phyloP scores from a whole-genome alignment of 1,284 basidiomycete genomes.

The Heterobasidion annosum region DNA sequence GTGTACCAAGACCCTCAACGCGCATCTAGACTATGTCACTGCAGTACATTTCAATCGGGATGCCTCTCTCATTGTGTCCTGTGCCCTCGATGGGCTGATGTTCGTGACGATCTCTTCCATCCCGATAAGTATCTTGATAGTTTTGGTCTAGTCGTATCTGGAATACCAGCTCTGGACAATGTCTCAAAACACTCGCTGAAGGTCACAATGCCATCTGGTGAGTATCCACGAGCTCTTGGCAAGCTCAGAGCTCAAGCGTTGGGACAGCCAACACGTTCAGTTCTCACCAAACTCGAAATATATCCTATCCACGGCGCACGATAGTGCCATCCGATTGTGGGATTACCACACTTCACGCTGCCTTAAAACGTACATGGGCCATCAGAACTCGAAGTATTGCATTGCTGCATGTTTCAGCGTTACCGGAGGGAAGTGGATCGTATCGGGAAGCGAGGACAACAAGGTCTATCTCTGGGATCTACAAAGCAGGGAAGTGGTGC shows the following conservation, averaged over 20 bases:
- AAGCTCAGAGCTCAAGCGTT: slow-evolving; percentile 2
- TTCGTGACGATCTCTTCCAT: slow-evolving; percentile 27
- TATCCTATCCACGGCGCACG: slow-evolving; percentile 86
- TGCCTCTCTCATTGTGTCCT: slow-evolving; percentile 86
- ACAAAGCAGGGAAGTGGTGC: slow-evolving; percentile 76
- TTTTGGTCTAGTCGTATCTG: slow-evolving; percentile 72
- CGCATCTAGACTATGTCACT: slow-evolving; percentile 92
- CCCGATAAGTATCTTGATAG: neutral
- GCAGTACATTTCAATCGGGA: slow-evolving; percentile 92
- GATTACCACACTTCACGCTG: slow-evolving; percentile 89
- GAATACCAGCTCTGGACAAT: slow-evolving; percentile 90
- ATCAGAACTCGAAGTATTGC: slow-evolving; percentile 74
- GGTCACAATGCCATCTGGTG: slow-evolving; percentile 84
- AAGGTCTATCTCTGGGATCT: slow-evolving; percentile 90
- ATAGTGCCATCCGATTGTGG: slow-evolving; percentile 89
- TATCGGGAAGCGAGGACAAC: slow-evolving; percentile 88
- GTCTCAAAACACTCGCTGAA: slow-evolving; percentile 93
- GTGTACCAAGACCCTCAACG: slow-evolving; percentile 78
- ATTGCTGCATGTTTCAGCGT: slow-evolving; percentile 75
- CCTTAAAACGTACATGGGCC: slow-evolving; percentile 85
- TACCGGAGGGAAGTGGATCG: slow-evolving; percentile 81
- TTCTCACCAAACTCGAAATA: slow-evolving; percentile 95
- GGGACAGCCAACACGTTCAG: slow-evolving; percentile 67
- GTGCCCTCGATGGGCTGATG: slow-evolving; percentile 91
- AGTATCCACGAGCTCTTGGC: slow-evolving; percentile 11